Percentiles rank a stretch among this genome's conserved stretches.
These are phyloP conservation scores for Aspergillus panamensis DNA, from an alignment of 495 filamentous ascomycete species.

Conservation along the genomic window DNA sequence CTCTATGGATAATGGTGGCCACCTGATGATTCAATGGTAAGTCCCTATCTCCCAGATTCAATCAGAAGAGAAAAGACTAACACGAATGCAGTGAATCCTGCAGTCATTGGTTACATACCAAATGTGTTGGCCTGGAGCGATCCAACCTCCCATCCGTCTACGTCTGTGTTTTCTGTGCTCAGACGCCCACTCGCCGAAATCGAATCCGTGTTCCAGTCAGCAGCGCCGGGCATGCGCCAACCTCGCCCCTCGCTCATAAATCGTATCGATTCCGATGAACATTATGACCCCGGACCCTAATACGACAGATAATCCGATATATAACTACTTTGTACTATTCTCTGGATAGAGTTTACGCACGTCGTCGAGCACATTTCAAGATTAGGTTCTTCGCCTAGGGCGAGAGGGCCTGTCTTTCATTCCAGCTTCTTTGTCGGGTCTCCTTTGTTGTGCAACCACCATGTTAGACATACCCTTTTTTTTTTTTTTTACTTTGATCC, in stretches of 20 bases:
- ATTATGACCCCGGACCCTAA: neutral
- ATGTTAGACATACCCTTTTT: conserved; percentile 26
- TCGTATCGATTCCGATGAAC: conserved; percentile 48
- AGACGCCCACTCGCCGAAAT: conserved; percentile 67
- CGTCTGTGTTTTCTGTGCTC: conserved; percentile 75
- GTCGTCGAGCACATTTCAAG: conserved; percentile 1
- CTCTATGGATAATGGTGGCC: conserved; percentile 59
- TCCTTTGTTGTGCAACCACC: conserved; percentile 23
- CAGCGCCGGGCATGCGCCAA: conserved; percentile 39
- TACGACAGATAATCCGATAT: neutral
- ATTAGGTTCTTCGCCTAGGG: neutral
- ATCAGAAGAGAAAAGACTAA: neutral
- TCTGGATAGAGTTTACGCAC: conserved; percentile 11
- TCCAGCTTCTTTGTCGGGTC: conserved; percentile 8
- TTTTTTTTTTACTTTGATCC: conserved; percentile 12
- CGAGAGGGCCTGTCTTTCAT: conserved; percentile 8
- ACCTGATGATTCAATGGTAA: conserved; percentile 83
- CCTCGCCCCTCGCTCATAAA: conserved; percentile 66
- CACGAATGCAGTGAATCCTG: conserved; percentile 67
- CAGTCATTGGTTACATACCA: conserved; percentile 77
- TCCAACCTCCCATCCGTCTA: conserved; percentile 67
- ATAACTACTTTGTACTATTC: conserved; percentile 7
- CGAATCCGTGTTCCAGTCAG: conserved; percentile 56
- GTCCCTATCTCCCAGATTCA: conserved; percentile 15
- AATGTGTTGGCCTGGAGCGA: conserved; percentile 68